Percentiles rank a stretch among this genome's conserved stretches.
phyloP scores from a whole-genome alignment of 441 rosid species.

The Syzygium syzygioides region DNA sequence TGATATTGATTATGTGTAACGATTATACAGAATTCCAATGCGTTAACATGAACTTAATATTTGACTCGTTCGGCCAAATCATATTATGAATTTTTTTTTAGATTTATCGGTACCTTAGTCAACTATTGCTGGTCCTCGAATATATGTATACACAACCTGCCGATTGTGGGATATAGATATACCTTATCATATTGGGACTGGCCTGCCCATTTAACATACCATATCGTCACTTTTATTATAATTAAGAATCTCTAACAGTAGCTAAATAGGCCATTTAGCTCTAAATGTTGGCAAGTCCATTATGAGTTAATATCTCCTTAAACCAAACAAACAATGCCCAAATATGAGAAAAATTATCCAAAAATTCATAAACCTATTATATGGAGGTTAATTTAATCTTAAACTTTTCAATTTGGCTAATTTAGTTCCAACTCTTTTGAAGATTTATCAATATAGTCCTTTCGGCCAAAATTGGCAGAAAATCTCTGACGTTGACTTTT shows the following conservation, averaged over 20 bases:
- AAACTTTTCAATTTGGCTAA: rapidly evolving
- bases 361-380: neutral
- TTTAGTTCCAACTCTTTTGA: rapidly evolving
- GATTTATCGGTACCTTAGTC: neutral
- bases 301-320: neutral
- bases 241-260: neutral
- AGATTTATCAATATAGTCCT: rapidly evolving
- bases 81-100: neutral
- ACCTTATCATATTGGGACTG: neutral
- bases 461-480: rapidly evolving
- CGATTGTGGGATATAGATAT: neutral
- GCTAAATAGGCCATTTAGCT: neutral
- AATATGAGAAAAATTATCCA: neutral
- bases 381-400: rapidly evolving
- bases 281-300: neutral
- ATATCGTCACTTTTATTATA: neutral
- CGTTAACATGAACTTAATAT: neutral
- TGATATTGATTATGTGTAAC: neutral
- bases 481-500: rapidly evolving
- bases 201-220: neutral
- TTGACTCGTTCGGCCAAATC: neutral
- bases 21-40: neutral
- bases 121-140: too few relatives aligned
- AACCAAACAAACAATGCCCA: neutral
- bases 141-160: too few relatives aligned